phyloP scores from a whole-genome alignment of 1,284 basidiomycete species.

The Malassezia psittaci region DNA sequence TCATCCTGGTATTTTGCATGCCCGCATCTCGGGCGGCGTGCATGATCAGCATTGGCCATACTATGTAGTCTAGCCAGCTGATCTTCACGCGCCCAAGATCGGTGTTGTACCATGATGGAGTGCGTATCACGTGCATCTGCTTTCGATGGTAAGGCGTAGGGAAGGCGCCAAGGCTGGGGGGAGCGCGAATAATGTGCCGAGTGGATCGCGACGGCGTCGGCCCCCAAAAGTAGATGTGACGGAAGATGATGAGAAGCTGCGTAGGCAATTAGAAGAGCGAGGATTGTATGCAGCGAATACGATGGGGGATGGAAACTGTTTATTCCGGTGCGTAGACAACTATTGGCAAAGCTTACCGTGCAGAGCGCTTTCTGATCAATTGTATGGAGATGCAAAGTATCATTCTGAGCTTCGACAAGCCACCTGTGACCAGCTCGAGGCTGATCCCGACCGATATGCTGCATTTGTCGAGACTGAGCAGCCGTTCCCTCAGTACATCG shows the following conservation, averaged over 20 bases:
- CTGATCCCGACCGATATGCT: slow-evolving; percentile 63
- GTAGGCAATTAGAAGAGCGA: slow-evolving; percentile 35
- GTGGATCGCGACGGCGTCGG: background rate
- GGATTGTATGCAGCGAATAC: slow-evolving; percentile 44
- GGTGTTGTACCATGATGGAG: too few relatives aligned
- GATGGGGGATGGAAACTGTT: slow-evolving; percentile 44
- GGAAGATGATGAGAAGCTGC: slow-evolving; percentile 34
- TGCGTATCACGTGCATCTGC: background rate
- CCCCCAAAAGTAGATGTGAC: slow-evolving; percentile 23
- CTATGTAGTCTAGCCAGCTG: slow-evolving; percentile 10
- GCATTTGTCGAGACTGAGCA: slow-evolving; percentile 80
- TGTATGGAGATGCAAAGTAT: slow-evolving; percentile 63
- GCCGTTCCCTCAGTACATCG: slow-evolving; percentile 41
- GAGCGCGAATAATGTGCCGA: background rate
- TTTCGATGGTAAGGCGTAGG: background rate
- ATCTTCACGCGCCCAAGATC: too few relatives aligned
- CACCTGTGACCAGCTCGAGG: slow-evolving; percentile 67
- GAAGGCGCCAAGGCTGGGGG: background rate
- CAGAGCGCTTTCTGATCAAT: slow-evolving; percentile 52
- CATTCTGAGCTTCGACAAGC: slow-evolving; percentile 58
- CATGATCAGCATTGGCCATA: slow-evolving; percentile 9
- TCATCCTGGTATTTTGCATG: background rate
- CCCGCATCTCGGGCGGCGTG: slow-evolving; percentile 1
- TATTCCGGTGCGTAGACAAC: slow-evolving; percentile 28
- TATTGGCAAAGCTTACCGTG: background rate